Percentiles rank a stretch among this genome's conserved stretches.
Conservation (phyloP, 129 eudicot genomes). For the Artemisia tridentata region DNA sequence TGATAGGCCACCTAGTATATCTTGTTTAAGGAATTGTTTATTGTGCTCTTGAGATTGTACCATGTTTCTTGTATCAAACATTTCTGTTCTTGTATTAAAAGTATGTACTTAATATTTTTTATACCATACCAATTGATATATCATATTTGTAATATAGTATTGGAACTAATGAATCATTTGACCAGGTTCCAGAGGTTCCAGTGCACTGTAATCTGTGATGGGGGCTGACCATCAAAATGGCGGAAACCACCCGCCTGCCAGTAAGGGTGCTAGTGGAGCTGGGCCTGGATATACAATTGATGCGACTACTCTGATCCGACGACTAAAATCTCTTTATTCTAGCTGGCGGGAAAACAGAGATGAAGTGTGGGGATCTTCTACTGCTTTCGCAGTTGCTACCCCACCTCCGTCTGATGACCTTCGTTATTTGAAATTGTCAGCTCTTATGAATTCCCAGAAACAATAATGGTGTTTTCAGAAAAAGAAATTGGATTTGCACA, state of each 20-base stretch:
- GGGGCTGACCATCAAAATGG: background rate
- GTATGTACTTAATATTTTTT: no score
- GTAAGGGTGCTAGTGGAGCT: background rate
- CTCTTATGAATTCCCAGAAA: conserved; percentile 75
- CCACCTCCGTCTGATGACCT: conserved; percentile 65
- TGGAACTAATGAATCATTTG: background rate
- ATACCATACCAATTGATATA: no score
- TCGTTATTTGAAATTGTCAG: conserved; percentile 62
- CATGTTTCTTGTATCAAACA: no score
- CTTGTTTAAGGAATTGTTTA: no score
- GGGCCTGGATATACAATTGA: conserved; percentile 47
- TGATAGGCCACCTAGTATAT: no score
- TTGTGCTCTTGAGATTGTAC: no score
- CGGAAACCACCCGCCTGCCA: background rate
- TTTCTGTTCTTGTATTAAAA: no score
- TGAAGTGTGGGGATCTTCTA: conserved; percentile 54
- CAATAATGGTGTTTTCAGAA: conserved; percentile 59
- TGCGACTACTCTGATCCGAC: conserved; percentile 25
- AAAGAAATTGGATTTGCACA: no score
- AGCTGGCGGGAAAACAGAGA: conserved; percentile 48
- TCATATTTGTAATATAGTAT: background rate
- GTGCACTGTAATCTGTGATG: background rate
- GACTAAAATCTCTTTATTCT: conserved; percentile 46
- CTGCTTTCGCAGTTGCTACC: conserved; percentile 53
- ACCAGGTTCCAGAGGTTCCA: conserved; percentile 3